A percentile compares a stretch with the other conserved stretches of the same genome.
Evolutionary conservation across 345 rosid species (phyloP).

Genomic region (Brassica nigra): DNA sequence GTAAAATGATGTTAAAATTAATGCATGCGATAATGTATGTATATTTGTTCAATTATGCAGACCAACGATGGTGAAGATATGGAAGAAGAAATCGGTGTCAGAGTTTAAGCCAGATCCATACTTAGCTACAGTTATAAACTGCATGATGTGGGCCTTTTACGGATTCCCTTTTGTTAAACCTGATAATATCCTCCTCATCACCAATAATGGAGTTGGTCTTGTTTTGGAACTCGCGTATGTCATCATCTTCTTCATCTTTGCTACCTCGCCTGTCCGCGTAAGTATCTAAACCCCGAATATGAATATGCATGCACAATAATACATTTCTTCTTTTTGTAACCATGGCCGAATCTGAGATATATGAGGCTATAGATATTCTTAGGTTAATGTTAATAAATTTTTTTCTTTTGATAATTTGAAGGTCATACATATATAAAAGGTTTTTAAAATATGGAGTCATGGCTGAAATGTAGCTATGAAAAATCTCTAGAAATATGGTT

Average conservation of each 20-base stretch:
- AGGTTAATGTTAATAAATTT: not conserved
- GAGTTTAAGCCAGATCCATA: conserved; percentile 78
- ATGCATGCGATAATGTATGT: conserved; percentile 13
- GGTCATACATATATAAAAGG: not conserved
- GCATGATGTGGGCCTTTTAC: conserved; percentile 70
- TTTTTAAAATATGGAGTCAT: not conserved
- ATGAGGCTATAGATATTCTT: not conserved
- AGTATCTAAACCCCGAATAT: conserved; percentile 7
- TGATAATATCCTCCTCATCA: conserved; percentile 55
- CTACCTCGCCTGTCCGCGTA: conserved; percentile 47
- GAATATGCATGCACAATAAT: not conserved
- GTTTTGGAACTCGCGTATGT: conserved; percentile 53
- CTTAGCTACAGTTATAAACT: conserved; percentile 63
- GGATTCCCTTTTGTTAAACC: conserved; percentile 69
- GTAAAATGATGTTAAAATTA: conserved; percentile 1
- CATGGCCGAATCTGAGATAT: not conserved
- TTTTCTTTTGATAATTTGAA: not conserved
- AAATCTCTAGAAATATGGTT: not conserved
- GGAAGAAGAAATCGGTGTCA: conserved; percentile 50
- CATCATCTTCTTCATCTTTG: conserved; percentile 51
- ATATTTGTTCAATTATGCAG: conserved; percentile 42
- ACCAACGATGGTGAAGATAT: conserved; percentile 59
- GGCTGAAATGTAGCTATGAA: not conserved
- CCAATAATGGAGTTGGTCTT: conserved; percentile 63
- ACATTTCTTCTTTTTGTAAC: not conserved